Base-by-base conservation (phyloP, 306 rosid genomes). In the Arachis hypogaea region DNA sequence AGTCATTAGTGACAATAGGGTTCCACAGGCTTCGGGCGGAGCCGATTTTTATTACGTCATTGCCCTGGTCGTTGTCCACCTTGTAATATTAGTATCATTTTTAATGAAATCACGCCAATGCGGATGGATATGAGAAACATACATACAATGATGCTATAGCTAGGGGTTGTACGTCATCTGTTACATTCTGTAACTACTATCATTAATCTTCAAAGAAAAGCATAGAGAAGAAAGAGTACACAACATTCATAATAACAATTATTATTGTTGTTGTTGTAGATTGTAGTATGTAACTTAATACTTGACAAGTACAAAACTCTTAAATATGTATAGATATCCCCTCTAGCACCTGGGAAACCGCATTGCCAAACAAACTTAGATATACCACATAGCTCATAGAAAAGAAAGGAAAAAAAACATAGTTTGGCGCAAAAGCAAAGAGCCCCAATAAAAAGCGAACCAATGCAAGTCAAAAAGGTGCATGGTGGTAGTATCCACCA, bases 31-130 rank as follows among this genome's bases (percentile, higher is more conserved):
- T 79, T 81, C 0, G 87, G 93, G 49, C 71, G 80, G 64, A 88
- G 81, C 92, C 92, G 86, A 76, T 86, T 90, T 57, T 88, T 82
- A 8, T 78, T 83, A 22, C 82, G 41, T 88, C 97, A 11, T 88
- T 89, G 45, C 90, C 93, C 70, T 85, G 88, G 83, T 88, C 89
- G 28, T 33, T 33, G 4, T 33, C 38, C 4, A 33, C 38, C 38
- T 4, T 33, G 38, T 33, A 33, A 33, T 33, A 33, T 33, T 33
- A 33, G 3, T 33, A 33, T 2, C 28, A 22, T 22, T 22, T 33
- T 33, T 33, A 5, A 57, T 45, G 18, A 58, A 71, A 59, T 44
- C 5, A 41, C 14, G 36, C 6, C 45, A 42, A 43, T 22, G 28
- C 28, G 28, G 28, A 22, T 22, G 64, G 44, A 33, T 6, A 9